Evolutionary conservation across 495 filamentous ascomycete genomes (phyloP).

Genomic region (Neurospora intermedia): DNA sequence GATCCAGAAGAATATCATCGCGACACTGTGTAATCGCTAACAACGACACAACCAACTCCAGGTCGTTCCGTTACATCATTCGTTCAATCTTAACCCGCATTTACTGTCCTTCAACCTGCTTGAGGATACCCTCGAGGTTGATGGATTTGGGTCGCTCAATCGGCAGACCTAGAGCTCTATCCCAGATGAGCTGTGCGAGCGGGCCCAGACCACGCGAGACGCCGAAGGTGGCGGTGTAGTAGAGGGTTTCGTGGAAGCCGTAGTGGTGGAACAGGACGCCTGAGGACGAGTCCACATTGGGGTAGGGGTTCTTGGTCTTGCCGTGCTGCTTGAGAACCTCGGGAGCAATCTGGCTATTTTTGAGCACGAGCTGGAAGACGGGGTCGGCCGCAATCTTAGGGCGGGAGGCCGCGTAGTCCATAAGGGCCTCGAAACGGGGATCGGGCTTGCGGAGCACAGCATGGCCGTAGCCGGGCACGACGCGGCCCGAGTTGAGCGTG

Average conservation of each 20-base stretch:
- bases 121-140: conserved; percentile 72
- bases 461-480: conserved; percentile 96
- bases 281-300: conserved; percentile 86
- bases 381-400: conserved; percentile 79
- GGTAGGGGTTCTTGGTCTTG: conserved; percentile 98
- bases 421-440: conserved; percentile 88
- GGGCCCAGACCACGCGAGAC: conserved; percentile 87
- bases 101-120: conserved; percentile 35
- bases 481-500: conserved; percentile 85
- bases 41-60: not conserved
- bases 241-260: conserved; percentile 90
- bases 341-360: conserved; percentile 68
- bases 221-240: conserved; percentile 96
- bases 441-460: conserved; percentile 96
- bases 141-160: conserved; percentile 98
- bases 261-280: conserved; percentile 96
- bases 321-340: conserved; percentile 84
- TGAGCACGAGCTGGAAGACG: conserved; percentile 85
- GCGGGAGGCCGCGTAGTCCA: conserved; percentile 83
- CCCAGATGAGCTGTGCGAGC: conserved; percentile 91
- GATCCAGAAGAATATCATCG: not conserved
- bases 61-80: not conserved
- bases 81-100: not conserved
- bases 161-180: conserved; percentile 85
- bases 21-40: not conserved